A percentile compares a stretch with the other conserved stretches of the same genome.
Evolutionary conservation across 257 asterid species (phyloP).

Genomic region (Solanum bulbocastanum): DNA sequence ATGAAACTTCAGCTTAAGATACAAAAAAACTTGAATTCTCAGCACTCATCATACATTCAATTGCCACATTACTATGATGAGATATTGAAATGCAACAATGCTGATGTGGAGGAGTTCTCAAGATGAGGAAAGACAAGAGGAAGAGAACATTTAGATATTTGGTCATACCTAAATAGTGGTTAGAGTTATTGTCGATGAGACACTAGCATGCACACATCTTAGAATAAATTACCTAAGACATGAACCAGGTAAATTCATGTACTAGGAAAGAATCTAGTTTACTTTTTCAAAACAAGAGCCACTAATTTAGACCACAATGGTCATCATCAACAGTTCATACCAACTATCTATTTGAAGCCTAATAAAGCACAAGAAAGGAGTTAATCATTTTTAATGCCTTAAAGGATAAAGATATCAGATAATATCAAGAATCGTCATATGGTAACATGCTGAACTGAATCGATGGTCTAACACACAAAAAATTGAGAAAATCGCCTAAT

Average conservation of each 20-base stretch:
- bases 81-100: slow-evolving; percentile 38
- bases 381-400: neutral
- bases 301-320: neutral
- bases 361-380: neutral
- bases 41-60: neutral
- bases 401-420: too few species aligned
- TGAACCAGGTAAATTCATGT: neutral
- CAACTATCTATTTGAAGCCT: neutral
- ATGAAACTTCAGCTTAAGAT: neutral
- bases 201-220: neutral
- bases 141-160: neutral
- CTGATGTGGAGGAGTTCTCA: neutral
- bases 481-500: too few species aligned
- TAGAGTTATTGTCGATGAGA: neutral
- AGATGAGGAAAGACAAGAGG: neutral
- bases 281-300: neutral
- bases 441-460: too few species aligned
- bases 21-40: neutral
- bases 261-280: neutral
- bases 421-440: too few species aligned
- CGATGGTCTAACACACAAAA: too few species aligned
- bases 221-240: neutral
- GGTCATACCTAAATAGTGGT: too few species aligned
- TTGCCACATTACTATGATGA: neutral
- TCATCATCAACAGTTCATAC: neutral